phyloP scores from a whole-genome alignment of 2,329 filamentous ascomycete species.

The Aureobasidium sp. region DNA sequence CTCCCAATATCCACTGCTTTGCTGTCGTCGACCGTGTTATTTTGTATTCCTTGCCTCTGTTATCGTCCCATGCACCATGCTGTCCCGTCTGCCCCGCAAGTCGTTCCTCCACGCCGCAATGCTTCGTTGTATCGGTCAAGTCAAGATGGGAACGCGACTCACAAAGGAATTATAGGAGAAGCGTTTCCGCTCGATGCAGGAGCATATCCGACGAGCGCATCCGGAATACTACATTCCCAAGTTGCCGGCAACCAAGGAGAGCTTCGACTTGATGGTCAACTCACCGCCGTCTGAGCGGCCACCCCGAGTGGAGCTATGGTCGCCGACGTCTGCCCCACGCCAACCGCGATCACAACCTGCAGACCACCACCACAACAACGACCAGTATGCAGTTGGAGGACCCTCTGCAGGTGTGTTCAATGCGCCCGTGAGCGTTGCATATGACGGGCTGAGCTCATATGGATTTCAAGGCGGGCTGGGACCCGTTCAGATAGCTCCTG shows the following conservation, averaged over 20 bases:
- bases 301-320: conserved; percentile 25
- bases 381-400: conserved; percentile 22
- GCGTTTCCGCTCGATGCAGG: conserved; percentile 96
- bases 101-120: conserved; percentile 4
- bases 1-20: conserved; percentile 1
- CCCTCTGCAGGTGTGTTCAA: conserved; percentile 28
- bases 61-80: conserved; percentile 1
- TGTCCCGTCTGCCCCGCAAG: conserved; percentile 5
- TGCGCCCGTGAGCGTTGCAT: conserved; percentile 23
- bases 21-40: not conserved
- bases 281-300: conserved; percentile 69
- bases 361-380: conserved; percentile 19
- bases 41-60: conserved; percentile 1
- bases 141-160: not conserved
- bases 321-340: conserved; percentile 15
- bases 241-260: conserved; percentile 94
- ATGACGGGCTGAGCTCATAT: conserved; percentile 26
- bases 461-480: conserved; percentile 22
- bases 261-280: conserved; percentile 93
- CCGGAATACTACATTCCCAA: conserved; percentile 96
- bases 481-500: conserved; percentile 16
- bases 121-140: not conserved
- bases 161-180: conserved; percentile 58
- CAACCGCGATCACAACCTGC: conserved; percentile 9
- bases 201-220: conserved; percentile 95